Evolutionary conservation across 306 rosid genomes (phyloP).

Genomic region (Rosa lucieae): DNA sequence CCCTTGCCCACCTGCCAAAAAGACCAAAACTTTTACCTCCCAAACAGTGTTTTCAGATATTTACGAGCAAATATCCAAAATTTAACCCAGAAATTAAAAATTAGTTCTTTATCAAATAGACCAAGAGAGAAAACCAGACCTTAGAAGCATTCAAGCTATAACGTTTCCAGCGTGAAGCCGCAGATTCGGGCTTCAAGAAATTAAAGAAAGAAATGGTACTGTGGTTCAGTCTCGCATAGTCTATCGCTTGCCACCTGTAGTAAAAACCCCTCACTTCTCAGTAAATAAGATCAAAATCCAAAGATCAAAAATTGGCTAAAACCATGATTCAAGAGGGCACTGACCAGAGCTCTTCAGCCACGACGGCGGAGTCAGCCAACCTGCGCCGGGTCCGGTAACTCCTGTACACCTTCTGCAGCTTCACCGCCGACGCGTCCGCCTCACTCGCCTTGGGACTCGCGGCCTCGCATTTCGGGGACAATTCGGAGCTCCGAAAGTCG

Average conservation of each 20-base stretch:
- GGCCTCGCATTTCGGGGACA: constrained; percentile 12
- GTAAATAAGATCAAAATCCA: not conserved
- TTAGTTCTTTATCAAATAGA: too few relatives aligned
- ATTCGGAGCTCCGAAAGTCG: constrained; percentile 17
- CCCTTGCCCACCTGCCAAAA: constrained; percentile 86
- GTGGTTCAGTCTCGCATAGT: constrained; percentile 58
- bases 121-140: constrained; percentile 29
- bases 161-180: constrained; percentile 68
- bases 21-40: not conserved
- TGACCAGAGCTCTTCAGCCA: constrained; percentile 87
- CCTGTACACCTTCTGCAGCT: constrained; percentile 72
- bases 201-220: constrained; percentile 88
- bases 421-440: constrained; percentile 30
- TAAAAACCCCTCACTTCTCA: constrained; percentile 15
- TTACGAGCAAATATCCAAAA: not conserved
- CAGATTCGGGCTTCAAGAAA: constrained; percentile 56
- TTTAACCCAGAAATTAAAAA: constrained; percentile 4
- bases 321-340: not conserved
- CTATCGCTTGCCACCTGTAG: constrained; percentile 86
- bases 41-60: constrained; percentile 20
- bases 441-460: not conserved
- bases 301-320: not conserved
- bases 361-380: constrained; percentile 91
- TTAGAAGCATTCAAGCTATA: constrained; percentile 72
- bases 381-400: constrained; percentile 90